A percentile compares a stretch with the other conserved stretches of the same genome.
phyloP scores from a whole-genome alignment of 2,329 filamentous ascomycete species.

The Sporothrix dimorphospora region DNA sequence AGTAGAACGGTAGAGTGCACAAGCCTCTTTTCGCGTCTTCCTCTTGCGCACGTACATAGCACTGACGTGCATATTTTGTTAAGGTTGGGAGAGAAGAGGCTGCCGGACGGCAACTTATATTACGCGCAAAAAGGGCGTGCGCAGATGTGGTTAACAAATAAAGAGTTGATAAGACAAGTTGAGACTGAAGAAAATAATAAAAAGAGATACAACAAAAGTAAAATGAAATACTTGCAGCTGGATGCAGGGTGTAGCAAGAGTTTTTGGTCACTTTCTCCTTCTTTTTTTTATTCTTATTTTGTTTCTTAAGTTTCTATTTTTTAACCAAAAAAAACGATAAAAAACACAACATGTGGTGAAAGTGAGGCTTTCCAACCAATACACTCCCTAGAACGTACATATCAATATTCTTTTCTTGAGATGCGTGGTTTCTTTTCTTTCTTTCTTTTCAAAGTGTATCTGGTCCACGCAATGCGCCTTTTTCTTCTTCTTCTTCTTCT shows the following conservation, averaged over 20 bases:
- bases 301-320: neutral
- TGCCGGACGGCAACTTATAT: slow-evolving; percentile 4
- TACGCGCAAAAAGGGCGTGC: neutral
- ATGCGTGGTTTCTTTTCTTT: neutral
- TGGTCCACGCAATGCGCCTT: too few species aligned
- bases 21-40: too few species aligned
- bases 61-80: too few species aligned
- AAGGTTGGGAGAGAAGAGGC: neutral
- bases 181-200: neutral
- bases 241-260: too few species aligned
- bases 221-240: too few species aligned
- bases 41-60: neutral
- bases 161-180: neutral
- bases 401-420: neutral
- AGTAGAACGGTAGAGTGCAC: too few species aligned
- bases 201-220: neutral
- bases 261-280: too few species aligned
- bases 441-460: too few species aligned
- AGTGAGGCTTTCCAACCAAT: neutral
- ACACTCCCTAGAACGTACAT: neutral
- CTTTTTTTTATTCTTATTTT: too few species aligned
- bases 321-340: neutral
- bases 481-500: neutral
- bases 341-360: neutral
- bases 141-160: neutral